Evolutionary conservation across 148 eudicot genomes (phyloP), one percentile per base, ranked within the genome.

Genomic region (Cornus controversa): DNA sequence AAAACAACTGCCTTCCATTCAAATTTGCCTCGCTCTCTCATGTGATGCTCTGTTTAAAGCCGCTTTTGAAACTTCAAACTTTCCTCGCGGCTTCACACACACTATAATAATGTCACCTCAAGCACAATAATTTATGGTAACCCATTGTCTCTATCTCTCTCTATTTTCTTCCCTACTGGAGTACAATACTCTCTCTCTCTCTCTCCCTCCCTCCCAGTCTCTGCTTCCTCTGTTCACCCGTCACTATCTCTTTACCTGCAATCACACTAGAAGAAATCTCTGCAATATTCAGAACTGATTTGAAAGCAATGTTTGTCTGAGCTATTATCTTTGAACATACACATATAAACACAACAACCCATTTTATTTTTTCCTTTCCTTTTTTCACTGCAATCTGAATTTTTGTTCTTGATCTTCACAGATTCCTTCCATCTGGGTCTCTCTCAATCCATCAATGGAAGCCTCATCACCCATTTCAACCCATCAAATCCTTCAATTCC

Each of bases 391-490:
- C 57, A 50, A 50, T 50, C 18, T 15, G 5, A 13, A 50, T 13
- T 6, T 50, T 50, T 50, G 18, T 50, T 50, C 18, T 50, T 16
- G 57, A 50, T 50, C 18, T 50, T 50, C 20, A 11, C 14, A 50
- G 57, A 50, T 13, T 62, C 65, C 77, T 50, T n/a, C 65, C 77
- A 75, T 75, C 36, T 65, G 70, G 73, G 64, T 66, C 45, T 73
- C 69, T 8, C 47, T 50, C 80, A 34, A 62, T 63, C 79, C 50
- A 78, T 66, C 62, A 82, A 85, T 83, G 85, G 90, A 88, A 63
- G 69, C 87, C 71, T 66, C 84, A 70, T 83, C 91, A 34, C 82
- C 92, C 57, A 75, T 81, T 9, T 47, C 80, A 15, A 66, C 75
- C 40, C 65, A 76, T 4, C 71, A 69, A 69, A 42, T 26, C 66